Base-by-base conservation (phyloP, 257 asterid species). In the Solanum dulcamara region DNA sequence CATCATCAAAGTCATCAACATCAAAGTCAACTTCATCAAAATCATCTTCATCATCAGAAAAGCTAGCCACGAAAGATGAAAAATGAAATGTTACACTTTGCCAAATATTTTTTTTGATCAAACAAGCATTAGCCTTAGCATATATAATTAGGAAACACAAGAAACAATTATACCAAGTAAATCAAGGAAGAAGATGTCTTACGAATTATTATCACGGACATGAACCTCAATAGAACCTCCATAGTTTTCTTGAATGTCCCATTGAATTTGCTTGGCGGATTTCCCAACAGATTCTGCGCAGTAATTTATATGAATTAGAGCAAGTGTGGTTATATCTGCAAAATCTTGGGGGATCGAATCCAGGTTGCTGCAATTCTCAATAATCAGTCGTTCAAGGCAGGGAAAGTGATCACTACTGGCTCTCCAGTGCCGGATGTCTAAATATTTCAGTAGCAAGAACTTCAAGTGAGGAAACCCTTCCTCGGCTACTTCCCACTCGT, bases 241-340 rank as follows among this genome's bases (percentile, higher is more conserved):
- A 67, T 32, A 67, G 14, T 67, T 30, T 30, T 57, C 84, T 48
- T 74, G 85, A 50, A 87, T 88, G 46, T 87, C 90, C 30, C 72
- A 83, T 20, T 85, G 87, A 79, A 89, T 89, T 13, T 81, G 35
- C 79, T 74, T 72, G 66, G 91, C 91, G 9, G 90, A 89, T 24
- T 15, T 62, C 44, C 57, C 86, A 24, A 68, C 85, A 62, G 71
- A 28, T 62, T 28, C 4, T 5, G 32, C 1, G 13, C 71, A 62
- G 4, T 2, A 0, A 0, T 0, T 2, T 62, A 62, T 28, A 62
- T 62, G 10, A 12, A 26, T 62, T 1, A 62, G 37, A 62, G 37
- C 20, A 13, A 28, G 30, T 62, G 71, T 26, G 71, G 71, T 62
- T 26, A 62, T 62, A 1, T 62, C 71, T 5, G 37, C 71, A 62